Conservation (phyloP, 2,329 filamentous ascomycete genomes). For the Fusarium buharicum region DNA sequence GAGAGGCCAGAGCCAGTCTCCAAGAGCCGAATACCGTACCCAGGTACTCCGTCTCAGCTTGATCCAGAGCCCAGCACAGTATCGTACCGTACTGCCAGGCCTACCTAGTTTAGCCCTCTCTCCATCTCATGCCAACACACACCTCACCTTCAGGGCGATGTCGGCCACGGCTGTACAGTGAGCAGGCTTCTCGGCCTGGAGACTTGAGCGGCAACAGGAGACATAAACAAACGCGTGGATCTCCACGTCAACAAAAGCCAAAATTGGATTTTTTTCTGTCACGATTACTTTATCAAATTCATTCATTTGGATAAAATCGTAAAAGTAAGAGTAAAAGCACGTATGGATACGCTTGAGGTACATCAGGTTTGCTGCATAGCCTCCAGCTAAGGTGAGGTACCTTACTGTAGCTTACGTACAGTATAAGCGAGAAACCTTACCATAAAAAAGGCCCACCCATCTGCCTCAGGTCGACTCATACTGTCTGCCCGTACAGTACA, state of each 20-base stretch:
- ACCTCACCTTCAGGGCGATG: slow-evolving; percentile 27
- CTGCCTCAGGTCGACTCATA: too few species aligned
- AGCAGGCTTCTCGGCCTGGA: background rate
- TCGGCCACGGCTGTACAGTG: slow-evolving; percentile 25
- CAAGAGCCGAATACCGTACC: slow-evolving; percentile 2
- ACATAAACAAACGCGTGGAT: background rate
- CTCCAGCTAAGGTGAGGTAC: too few species aligned
- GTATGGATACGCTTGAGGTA: too few species aligned
- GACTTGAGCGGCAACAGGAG: background rate
- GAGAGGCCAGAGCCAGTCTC: slow-evolving; percentile 23
- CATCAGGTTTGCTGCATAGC: too few species aligned
- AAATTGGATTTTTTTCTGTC: background rate
- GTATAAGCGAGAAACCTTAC: too few species aligned
- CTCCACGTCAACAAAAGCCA: background rate
- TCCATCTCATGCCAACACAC: slow-evolving; percentile 27
- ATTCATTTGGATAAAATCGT: background rate
- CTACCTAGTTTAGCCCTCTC: slow-evolving; percentile 14
- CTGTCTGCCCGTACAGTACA: too few species aligned
- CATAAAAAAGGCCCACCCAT: too few species aligned
- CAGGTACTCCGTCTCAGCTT: slow-evolving; percentile 25
- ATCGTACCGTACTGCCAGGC: slow-evolving; percentile 24
- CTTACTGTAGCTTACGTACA: too few species aligned
- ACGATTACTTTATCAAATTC: background rate
- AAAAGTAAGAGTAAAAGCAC: background rate
- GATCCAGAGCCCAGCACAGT: slow-evolving; percentile 29